Percentiles rank a stretch among this genome's conserved stretches.
Evolutionary conservation across 2,329 filamentous ascomycete species (phyloP).

Genomic region (Exophiala oligosperma): DNA sequence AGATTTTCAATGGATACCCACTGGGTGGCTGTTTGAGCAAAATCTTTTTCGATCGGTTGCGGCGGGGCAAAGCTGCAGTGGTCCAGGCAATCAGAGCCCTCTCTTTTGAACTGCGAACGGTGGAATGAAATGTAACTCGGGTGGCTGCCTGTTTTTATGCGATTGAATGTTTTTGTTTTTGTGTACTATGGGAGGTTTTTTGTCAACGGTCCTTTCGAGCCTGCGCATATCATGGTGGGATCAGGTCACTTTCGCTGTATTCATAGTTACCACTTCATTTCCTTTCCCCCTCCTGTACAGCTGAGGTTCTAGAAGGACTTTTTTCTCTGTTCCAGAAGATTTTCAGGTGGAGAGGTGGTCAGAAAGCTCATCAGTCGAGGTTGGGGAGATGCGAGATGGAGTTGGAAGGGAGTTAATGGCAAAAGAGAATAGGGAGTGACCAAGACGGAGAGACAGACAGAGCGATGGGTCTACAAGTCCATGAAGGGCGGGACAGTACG

Average conservation of each 20-base stretch:
- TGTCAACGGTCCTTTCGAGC: not conserved
- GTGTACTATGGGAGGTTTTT: slow-evolving; percentile 21
- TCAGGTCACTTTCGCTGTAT: not conserved
- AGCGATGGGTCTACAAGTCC: too few relatives aligned
- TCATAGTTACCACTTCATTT: not conserved
- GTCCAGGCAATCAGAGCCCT: slow-evolving; percentile 25
- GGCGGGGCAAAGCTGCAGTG: slow-evolving; percentile 5
- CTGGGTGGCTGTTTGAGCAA: slow-evolving; percentile 30
- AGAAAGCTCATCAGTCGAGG: not conserved
- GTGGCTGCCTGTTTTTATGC: slow-evolving; percentile 23
- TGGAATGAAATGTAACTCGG: slow-evolving; percentile 23
- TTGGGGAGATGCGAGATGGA: not conserved
- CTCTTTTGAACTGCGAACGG: slow-evolving; percentile 17
- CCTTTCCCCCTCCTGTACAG: not conserved
- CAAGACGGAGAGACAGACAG: not conserved
- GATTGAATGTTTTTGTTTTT: slow-evolving; percentile 13
- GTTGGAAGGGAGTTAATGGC: not conserved
- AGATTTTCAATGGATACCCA: slow-evolving; percentile 17
- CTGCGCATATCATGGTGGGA: not conserved
- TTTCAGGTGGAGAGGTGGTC: not conserved
- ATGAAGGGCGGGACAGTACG: too few relatives aligned
- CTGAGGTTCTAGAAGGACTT: not conserved
- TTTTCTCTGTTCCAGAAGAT: not conserved
- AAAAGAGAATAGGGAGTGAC: not conserved
- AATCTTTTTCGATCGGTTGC: slow-evolving; percentile 14